Percentiles rank a stretch among this genome's conserved stretches.
Evolutionary conservation across 192 early-diverging fungal species (phyloP).

Genomic region (Martensiomyces pterosporus): DNA sequence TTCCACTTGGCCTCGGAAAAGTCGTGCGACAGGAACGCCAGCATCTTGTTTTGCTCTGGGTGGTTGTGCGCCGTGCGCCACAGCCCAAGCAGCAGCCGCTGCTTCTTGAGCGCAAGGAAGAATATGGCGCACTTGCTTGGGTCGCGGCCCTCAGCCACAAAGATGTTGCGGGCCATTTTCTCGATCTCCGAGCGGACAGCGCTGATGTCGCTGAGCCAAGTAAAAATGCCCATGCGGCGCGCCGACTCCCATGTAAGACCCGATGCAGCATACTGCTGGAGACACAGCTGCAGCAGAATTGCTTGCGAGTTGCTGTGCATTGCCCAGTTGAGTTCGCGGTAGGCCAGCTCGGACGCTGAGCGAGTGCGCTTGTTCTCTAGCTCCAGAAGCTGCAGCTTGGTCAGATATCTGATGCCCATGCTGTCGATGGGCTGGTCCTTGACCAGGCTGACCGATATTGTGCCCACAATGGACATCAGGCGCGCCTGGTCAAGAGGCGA

Average conservation of each 20-base stretch:
- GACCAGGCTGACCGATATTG: slow-evolving; percentile 47
- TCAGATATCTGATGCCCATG: slow-evolving; percentile 81
- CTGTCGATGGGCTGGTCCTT: slow-evolving; percentile 79
- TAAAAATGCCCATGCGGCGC: slow-evolving; percentile 73
- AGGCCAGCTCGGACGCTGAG: slow-evolving; percentile 46
- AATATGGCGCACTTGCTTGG: slow-evolving; percentile 83
- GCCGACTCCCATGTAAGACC: slow-evolving; percentile 81
- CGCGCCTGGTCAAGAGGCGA: slow-evolving; percentile 65
- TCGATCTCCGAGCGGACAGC: slow-evolving; percentile 71
- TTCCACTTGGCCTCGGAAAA: slow-evolving; percentile 88
- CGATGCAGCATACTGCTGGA: slow-evolving; percentile 43
- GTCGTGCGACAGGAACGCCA: slow-evolving; percentile 89
- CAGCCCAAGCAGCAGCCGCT: slow-evolving; percentile 82
- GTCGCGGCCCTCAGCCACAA: slow-evolving; percentile 70
- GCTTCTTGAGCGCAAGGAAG: slow-evolving; percentile 86
- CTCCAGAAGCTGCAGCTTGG: slow-evolving; percentile 67
- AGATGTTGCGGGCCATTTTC: slow-evolving; percentile 85
- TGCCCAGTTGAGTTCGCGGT: slow-evolving; percentile 78
- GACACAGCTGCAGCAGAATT: slow-evolving; percentile 29
- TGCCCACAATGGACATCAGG: slow-evolving; percentile 75
- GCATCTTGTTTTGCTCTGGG: slow-evolving; percentile 82
- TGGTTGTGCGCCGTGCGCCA: slow-evolving; percentile 84
- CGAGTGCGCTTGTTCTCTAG: slow-evolving; percentile 51
- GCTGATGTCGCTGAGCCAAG: slow-evolving; percentile 78
- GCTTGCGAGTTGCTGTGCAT: slow-evolving; percentile 87